A percentile compares a stretch with the other conserved stretches of the same genome.
Conservation (phyloP, 2,329 filamentous ascomycete genomes). For the Pseudogymnoascus sp. region DNA sequence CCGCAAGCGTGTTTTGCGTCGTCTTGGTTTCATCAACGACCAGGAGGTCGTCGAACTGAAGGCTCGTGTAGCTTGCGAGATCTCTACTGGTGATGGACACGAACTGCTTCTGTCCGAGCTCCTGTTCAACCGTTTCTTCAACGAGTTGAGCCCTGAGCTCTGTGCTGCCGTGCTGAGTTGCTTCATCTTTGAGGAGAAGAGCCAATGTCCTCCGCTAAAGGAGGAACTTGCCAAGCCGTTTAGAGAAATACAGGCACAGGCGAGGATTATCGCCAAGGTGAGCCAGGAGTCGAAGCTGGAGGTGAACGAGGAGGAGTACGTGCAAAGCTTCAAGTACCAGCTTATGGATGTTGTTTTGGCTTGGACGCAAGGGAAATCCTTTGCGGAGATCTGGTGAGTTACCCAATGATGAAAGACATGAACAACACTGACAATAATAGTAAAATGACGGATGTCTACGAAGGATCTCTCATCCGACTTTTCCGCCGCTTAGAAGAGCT, state of each 20-base stretch:
- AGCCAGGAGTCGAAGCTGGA: slow-evolving; percentile 89
- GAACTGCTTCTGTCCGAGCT: slow-evolving; percentile 89
- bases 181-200: slow-evolving; percentile 97
- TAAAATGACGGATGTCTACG: slow-evolving; percentile 98
- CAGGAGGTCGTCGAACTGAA: slow-evolving; percentile 93
- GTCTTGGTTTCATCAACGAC: slow-evolving; percentile 93
- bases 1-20: slow-evolving; percentile 87
- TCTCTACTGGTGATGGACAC: slow-evolving; percentile 74
- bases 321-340: slow-evolving; percentile 83
- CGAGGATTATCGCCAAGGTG: slow-evolving; percentile 83
- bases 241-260: slow-evolving; percentile 79
- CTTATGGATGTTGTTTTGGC: slow-evolving; percentile 93
- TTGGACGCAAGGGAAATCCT: slow-evolving; percentile 85
- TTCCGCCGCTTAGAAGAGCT: slow-evolving; percentile 94
- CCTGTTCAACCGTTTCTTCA: slow-evolving; percentile 96
- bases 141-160: slow-evolving; percentile 82
- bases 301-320: slow-evolving; percentile 92
- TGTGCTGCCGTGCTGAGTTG: slow-evolving; percentile 81
- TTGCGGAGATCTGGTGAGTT: slow-evolving; percentile 89
- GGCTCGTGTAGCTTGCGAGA: slow-evolving; percentile 94
- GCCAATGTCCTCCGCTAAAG: slow-evolving; percentile 67
- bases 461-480: slow-evolving; percentile 89
- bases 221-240: slow-evolving; percentile 83
- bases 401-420: slow-evolving; percentile 18
- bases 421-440: slow-evolving; percentile 37